phyloP scores from a whole-genome alignment of 768 basidiomycete genomes.

The Tylopilus sp. region DNA sequence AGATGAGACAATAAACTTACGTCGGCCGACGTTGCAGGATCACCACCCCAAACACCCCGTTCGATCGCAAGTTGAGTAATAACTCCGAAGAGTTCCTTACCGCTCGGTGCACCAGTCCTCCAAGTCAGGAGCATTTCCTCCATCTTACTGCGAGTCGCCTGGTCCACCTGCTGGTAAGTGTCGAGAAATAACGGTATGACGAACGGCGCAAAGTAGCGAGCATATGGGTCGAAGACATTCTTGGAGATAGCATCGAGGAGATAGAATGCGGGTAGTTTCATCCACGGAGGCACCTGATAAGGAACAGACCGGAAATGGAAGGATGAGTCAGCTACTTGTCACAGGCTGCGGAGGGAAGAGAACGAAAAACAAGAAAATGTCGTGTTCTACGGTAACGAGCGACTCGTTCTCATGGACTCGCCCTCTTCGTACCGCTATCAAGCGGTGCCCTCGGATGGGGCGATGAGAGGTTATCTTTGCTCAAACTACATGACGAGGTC shows the following conservation, averaged over 20 bases:
- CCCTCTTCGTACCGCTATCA: constrained; percentile 31
- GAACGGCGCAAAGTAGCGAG: constrained; percentile 75
- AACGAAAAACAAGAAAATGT: constrained; percentile 32
- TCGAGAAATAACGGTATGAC: constrained; percentile 84
- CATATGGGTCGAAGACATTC: constrained; percentile 92
- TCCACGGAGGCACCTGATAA: constrained; percentile 77
- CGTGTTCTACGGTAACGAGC: constrained; percentile 21
- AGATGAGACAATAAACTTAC: constrained; percentile 33
- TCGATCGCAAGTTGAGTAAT: constrained; percentile 82
- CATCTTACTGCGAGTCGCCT: constrained; percentile 86
- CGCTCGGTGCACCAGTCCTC: constrained; percentile 79
- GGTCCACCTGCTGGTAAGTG: constrained; percentile 85
- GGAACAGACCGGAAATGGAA: constrained; percentile 28
- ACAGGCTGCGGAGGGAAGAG: constrained; percentile 17
- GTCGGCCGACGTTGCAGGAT: constrained; percentile 35
- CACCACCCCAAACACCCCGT: constrained; percentile 73
- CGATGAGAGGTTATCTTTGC: constrained; percentile 38
- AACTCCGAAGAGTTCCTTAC: constrained; percentile 81
- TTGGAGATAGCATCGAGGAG: constrained; percentile 96
- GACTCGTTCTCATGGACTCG: constrained; percentile 38
- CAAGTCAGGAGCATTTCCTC: constrained; percentile 97
- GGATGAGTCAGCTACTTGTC: constrained; percentile 67
- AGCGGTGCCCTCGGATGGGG: constrained; percentile 32
- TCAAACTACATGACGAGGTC: constrained; percentile 41
- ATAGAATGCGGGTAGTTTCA: constrained; percentile 93